Base-by-base conservation (phyloP, 2,329 filamentous ascomycete genomes). In the Alternaria metachromatica region DNA sequence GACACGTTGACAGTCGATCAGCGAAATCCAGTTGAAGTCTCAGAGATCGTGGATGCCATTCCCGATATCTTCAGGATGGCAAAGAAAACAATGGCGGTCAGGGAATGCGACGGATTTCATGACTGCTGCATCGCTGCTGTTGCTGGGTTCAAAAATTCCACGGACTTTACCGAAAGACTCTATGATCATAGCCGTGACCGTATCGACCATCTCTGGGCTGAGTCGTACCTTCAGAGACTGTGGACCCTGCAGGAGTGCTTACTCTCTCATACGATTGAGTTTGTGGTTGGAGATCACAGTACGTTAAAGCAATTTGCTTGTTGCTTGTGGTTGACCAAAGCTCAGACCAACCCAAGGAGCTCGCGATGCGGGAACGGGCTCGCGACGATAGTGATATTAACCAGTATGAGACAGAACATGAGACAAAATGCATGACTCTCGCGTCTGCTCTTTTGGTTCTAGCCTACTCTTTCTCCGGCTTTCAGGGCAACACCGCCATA, bases 81-180 rank as follows among this genome's bases (percentile, higher is more conserved):
- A 2, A 45, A 1, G 2, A 45, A 45, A 20, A 45, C 43, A 4
- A 21, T 45, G 0, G 43, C 43, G 2, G 18, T 45, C 18, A 45
- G 2, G 1, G 43, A 20, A 4, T 21, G 18, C 43, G 43, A 45
- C 2, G 43, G 43, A 21, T 21, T 45, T 0, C 2, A 45, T 11
- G 20, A 45, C 3, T 45, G 43, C 43, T 21, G n/a, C 20, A 45
- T 45, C 2, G 18, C 11, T 21, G 43, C 43, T 7, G 18, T 45
- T 18, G 20, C 10, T 21, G 43, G 18, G 1, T 45, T 45, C n/a
- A 0, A 45, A 13, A 9, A 6, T 12, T 13, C 3, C 5, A 0
- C 1, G 1, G 4, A 21, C 2, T 45, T 45, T 0, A 4, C 3
- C 10, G 2, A 2, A 12, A 45, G 5, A 6, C 6, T 13, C 1